Percentiles rank a stretch among this genome's conserved stretches.
These are phyloP conservation scores for Penicillium fimorum DNA, from an alignment of 495 filamentous ascomycete species.

Conservation along the genomic window DNA sequence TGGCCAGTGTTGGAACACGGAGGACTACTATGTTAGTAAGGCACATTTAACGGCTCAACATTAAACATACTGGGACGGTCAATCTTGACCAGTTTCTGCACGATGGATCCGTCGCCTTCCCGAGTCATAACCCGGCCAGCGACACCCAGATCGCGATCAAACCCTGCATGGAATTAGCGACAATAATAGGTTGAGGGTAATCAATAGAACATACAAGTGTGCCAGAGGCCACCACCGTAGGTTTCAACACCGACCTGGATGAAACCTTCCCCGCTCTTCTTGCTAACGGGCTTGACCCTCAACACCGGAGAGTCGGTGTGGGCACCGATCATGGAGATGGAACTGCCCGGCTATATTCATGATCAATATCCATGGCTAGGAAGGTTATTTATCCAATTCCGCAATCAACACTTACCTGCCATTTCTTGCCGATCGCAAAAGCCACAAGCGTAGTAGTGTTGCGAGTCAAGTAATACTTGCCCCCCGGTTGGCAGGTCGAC, in stretches of 20 bases:
- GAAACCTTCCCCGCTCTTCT: slow-evolving; percentile 83
- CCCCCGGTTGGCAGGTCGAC: slow-evolving; percentile 73
- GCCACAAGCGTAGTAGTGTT: slow-evolving; percentile 93
- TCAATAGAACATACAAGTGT: slow-evolving; percentile 48
- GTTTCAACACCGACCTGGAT: slow-evolving; percentile 94
- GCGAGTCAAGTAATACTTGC: slow-evolving; percentile 93
- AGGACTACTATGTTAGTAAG: slow-evolving; percentile 53
- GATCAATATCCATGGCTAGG: slow-evolving; percentile 10
- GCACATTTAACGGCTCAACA: neutral
- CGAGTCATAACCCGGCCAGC: slow-evolving; percentile 87
- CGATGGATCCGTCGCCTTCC: slow-evolving; percentile 67
- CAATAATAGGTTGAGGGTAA: neutral
- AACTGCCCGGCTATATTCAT: slow-evolving; percentile 68
- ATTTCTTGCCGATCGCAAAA: slow-evolving; percentile 89
- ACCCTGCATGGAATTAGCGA: slow-evolving; percentile 56
- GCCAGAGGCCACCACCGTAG: slow-evolving; percentile 83
- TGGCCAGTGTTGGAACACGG: slow-evolving; percentile 86
- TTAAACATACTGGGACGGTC: slow-evolving; percentile 68
- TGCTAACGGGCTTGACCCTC: slow-evolving; percentile 90
- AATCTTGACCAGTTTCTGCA: slow-evolving; percentile 85
- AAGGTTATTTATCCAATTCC: neutral
- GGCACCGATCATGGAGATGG: slow-evolving; percentile 92
- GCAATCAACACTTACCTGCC: slow-evolving; percentile 55
- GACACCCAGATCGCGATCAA: slow-evolving; percentile 89
- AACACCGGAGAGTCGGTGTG: slow-evolving; percentile 94